Evolutionary conservation across 345 rosid species (phyloP).

Genomic region (Crucihimalaya himalaica): DNA sequence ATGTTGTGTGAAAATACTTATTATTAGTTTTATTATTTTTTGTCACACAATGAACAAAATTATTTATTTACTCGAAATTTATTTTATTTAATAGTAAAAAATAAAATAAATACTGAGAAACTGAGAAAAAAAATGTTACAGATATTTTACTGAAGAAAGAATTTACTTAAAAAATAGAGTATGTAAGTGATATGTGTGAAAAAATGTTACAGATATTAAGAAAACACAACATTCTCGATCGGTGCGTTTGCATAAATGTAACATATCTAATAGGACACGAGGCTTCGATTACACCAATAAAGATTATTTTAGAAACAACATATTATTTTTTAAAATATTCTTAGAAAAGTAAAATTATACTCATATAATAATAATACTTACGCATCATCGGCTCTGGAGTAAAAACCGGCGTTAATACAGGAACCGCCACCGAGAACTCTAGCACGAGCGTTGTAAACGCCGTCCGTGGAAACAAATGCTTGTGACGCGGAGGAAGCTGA

Average conservation of each 20-base stretch:
- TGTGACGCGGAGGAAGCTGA: constrained; percentile 89
- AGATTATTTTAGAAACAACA: background rate
- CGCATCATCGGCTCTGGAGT: constrained; percentile 74
- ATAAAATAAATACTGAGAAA: background rate
- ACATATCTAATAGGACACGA: constrained; percentile 8
- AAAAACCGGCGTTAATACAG: constrained; percentile 94
- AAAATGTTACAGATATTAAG: no score
- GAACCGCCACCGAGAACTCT: constrained; percentile 95
- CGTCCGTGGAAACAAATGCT: constrained; percentile 81
- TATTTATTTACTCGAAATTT: no score
- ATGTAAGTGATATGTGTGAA: background rate
- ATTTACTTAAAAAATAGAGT: background rate
- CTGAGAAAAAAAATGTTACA: background rate
- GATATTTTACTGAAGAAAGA: background rate
- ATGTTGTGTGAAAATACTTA: background rate
- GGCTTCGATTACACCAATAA: background rate
- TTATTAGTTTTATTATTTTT: no score
- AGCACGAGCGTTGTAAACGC: constrained; percentile 85
- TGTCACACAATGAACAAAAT: no score
- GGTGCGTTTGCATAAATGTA: constrained; percentile 34
- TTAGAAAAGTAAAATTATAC: background rate
- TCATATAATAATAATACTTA: no score
- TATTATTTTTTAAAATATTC: background rate
- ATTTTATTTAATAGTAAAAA: no score
- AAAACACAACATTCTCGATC: constrained; percentile 35